These are phyloP conservation scores for Fraxinus americana DNA, from an alignment of 257 asterid genomes.

Conservation along the genomic window DNA sequence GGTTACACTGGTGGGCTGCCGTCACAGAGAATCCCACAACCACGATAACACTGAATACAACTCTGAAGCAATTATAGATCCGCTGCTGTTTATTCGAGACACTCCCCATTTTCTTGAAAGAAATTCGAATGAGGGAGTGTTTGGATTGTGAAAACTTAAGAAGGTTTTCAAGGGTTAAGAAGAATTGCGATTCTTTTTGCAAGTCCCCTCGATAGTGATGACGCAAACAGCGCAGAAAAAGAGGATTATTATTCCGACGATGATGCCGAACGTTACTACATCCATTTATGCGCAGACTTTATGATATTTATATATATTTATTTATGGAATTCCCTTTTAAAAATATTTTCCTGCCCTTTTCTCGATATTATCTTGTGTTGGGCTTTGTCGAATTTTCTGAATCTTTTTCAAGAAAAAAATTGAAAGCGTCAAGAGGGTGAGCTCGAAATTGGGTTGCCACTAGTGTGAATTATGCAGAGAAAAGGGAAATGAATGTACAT, in stretches of 20 bases:
- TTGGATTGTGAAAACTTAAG: slow-evolving; percentile 12
- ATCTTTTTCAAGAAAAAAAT: background rate
- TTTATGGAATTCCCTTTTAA: background rate
- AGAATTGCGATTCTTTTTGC: slow-evolving; percentile 59
- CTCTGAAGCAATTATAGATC: slow-evolving; percentile 33
- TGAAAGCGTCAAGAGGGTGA: background rate
- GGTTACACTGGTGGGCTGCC: slow-evolving; percentile 67
- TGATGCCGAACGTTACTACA: slow-evolving; percentile 74
- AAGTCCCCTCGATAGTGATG: slow-evolving; percentile 80
- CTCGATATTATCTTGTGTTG: background rate
- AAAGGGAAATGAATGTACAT: background rate
- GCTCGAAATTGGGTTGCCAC: background rate
- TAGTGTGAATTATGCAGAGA: background rate
- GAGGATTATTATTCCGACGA: slow-evolving; percentile 77
- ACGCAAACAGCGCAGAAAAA: slow-evolving; percentile 75
- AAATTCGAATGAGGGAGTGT: background rate
- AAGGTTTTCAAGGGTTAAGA: slow-evolving; percentile 35
- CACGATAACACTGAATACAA: slow-evolving; percentile 25
- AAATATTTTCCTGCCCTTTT: background rate
- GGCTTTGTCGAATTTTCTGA: background rate
- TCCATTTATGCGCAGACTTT: slow-evolving; percentile 50
- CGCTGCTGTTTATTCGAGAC: slow-evolving; percentile 31
- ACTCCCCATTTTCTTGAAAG: slow-evolving; percentile 26
- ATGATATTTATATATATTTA: background rate
- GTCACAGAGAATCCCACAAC: slow-evolving; percentile 42